Evolutionary conservation across 768 basidiomycete genomes (phyloP).

Genomic region (Termitomyces sp.): DNA sequence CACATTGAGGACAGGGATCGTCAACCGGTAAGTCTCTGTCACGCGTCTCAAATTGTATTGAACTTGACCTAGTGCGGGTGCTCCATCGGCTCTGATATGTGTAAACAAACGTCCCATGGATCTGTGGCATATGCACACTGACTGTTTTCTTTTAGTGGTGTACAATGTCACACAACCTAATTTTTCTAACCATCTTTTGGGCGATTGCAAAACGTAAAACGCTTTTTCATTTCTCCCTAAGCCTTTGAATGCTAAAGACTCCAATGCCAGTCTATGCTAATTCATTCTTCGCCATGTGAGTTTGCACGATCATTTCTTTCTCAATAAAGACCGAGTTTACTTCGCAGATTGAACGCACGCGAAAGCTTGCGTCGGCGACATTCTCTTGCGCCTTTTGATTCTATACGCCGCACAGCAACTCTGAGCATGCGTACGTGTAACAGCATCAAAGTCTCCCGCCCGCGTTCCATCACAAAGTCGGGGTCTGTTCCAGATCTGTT

Average conservation of each 20-base stretch:
- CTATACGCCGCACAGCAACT: neutral
- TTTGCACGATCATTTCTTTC: neutral
- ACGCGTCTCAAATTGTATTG: neutral
- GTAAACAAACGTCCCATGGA: neutral
- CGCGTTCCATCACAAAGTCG: neutral
- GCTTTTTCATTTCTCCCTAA: too few relatives aligned
- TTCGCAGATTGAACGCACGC: slow-evolving; percentile 5
- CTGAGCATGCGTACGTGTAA: neutral
- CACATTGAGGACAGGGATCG: slow-evolving; percentile 6
- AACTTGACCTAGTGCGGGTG: slow-evolving; percentile 2
- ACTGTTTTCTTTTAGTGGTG: neutral
- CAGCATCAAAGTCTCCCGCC: neutral
- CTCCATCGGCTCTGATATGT: slow-evolving; percentile 6
- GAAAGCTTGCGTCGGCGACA: slow-evolving; percentile 7
- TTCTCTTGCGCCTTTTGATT: neutral
- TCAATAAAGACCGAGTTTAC: neutral
- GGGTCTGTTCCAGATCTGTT: neutral
- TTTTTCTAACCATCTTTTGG: slow-evolving; percentile 10
- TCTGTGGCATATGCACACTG: neutral
- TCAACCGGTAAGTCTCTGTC: slow-evolving; percentile 1
- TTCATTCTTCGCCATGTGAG: slow-evolving; percentile 8
- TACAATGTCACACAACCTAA: slow-evolving; percentile 8
- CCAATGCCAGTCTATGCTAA: slow-evolving; percentile 12
- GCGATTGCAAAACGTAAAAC: slow-evolving; percentile 3
- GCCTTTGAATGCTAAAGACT: too few relatives aligned